Percentiles rank a stretch among this genome's conserved stretches.
Evolutionary conservation across 805 yeast species (phyloP).

Genomic region (Komagataella pastoris): DNA sequence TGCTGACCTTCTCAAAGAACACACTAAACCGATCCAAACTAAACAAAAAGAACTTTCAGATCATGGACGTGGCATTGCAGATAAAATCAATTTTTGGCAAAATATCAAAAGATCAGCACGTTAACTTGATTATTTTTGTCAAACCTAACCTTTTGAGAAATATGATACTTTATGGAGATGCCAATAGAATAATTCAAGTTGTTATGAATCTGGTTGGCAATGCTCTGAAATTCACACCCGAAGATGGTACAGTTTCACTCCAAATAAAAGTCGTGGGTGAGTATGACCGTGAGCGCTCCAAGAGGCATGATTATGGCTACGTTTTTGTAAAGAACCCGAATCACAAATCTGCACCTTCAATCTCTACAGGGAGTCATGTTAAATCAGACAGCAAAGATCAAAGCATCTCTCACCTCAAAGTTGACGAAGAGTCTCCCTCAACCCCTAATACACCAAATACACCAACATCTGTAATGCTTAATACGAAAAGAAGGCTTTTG

Average conservation of each 20-base stretch:
- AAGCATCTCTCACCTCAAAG: not conserved
- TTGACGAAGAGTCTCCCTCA: not conserved
- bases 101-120: conserved; percentile 66
- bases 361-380: conserved; percentile 1
- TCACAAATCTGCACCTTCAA: not conserved
- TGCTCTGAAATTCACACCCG: conserved; percentile 85
- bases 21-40: conserved; percentile 73
- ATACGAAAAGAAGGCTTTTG: not conserved
- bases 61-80: conserved; percentile 74
- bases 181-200: conserved; percentile 81
- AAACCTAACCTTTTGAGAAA: conserved; percentile 47
- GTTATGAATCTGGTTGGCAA: conserved; percentile 88
- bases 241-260: conserved; percentile 69
- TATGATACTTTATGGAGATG: conserved; percentile 72
- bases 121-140: conserved; percentile 47
- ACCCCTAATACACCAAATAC: not conserved
- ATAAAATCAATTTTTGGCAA: conserved; percentile 76
- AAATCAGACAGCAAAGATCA: not conserved
- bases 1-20: conserved; percentile 85
- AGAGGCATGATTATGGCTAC: conserved; percentile 22
- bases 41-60: conserved; percentile 70
- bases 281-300: conserved; percentile 44
- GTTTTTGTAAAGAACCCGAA: conserved; percentile 26
- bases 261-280: conserved; percentile 53
- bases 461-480: not conserved